These are phyloP conservation scores for Chimonanthus praecox DNA, from an alignment of 164 flowering plant genomes.

Conservation along the genomic window DNA sequence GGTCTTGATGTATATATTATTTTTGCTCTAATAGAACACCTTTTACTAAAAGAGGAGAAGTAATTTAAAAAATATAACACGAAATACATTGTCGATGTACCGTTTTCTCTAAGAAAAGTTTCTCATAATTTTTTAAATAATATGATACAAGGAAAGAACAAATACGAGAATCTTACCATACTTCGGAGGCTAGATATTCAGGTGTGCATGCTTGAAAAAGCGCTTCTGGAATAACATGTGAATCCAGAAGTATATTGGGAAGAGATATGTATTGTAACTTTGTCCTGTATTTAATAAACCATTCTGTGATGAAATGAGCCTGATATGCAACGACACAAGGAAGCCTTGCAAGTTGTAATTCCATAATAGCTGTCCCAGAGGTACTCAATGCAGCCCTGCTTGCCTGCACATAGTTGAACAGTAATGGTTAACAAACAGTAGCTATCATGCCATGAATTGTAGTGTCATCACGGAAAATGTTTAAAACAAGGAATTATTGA, in stretches of 20 bases:
- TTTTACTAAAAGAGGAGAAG: background rate
- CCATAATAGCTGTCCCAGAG: conserved; percentile 88
- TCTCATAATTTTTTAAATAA: too few species aligned
- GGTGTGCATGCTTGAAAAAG: conserved; percentile 73
- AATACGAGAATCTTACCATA: conserved; percentile 35
- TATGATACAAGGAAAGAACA: background rate
- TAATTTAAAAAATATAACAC: background rate
- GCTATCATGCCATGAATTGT: background rate
- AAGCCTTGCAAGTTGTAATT: conserved; percentile 83
- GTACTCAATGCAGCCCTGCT: conserved; percentile 81
- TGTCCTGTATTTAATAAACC: conserved; percentile 66
- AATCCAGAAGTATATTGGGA: conserved; percentile 81
- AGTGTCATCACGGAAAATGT: background rate
- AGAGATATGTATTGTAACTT: conserved; percentile 74
- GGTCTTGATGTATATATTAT: too few species aligned
- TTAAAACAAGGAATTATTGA: background rate
- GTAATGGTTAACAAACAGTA: background rate
- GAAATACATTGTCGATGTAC: background rate
- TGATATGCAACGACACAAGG: conserved; percentile 88
- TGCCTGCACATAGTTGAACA: conserved; percentile 52
- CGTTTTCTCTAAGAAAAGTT: too few species aligned
- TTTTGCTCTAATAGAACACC: background rate
- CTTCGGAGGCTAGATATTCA: conserved; percentile 40
- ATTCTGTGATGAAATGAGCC: conserved; percentile 83
- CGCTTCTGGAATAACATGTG: conserved; percentile 79